A percentile compares a stretch with the other conserved stretches of the same genome.
Evolutionary conservation across 78 protist genomes (phyloP).

Genomic region (Pigoraptor vietnamica): DNA sequence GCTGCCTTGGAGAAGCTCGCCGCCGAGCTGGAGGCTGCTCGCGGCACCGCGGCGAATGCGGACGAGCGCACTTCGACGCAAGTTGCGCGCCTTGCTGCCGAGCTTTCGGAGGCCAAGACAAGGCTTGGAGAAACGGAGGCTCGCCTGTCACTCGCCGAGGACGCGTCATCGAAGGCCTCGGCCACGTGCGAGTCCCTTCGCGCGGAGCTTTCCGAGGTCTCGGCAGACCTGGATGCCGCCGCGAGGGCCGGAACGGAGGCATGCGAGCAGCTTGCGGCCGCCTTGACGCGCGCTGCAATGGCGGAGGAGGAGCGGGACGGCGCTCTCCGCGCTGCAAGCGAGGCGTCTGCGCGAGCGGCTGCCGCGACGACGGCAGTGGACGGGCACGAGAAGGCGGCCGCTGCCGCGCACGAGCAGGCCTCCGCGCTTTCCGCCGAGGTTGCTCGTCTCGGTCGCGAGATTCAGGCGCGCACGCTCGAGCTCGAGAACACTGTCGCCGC

Average conservation of each 20-base stretch:
- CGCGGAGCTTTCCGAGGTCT: background rate
- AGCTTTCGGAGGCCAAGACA: too few relatives aligned
- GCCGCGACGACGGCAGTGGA: background rate
- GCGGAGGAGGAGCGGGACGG: background rate
- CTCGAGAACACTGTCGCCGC: too few relatives aligned
- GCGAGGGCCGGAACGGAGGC: background rate
- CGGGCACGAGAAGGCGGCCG: background rate
- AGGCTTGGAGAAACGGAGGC: too few relatives aligned
- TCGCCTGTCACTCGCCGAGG: too few relatives aligned
- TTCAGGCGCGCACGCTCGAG: too few relatives aligned
- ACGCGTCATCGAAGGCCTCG: too few relatives aligned
- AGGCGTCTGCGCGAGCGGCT: background rate
- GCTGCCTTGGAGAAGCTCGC: background rate
- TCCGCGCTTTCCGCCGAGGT: too few relatives aligned
- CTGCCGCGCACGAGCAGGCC: too few relatives aligned
- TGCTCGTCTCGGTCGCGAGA: too few relatives aligned
- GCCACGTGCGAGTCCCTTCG: background rate
- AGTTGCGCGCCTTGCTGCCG: background rate
- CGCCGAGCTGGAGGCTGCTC: background rate
- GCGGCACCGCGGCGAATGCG: background rate
- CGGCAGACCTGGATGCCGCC: background rate
- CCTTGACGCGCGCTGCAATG: background rate
- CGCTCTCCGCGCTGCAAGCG: background rate
- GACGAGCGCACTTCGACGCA: background rate
- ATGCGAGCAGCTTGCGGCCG: background rate